A percentile compares a stretch with the other conserved stretches of the same genome.
phyloP scores from a whole-genome alignment of 257 asterid genomes.

The Nicotiana obtusifolia region DNA sequence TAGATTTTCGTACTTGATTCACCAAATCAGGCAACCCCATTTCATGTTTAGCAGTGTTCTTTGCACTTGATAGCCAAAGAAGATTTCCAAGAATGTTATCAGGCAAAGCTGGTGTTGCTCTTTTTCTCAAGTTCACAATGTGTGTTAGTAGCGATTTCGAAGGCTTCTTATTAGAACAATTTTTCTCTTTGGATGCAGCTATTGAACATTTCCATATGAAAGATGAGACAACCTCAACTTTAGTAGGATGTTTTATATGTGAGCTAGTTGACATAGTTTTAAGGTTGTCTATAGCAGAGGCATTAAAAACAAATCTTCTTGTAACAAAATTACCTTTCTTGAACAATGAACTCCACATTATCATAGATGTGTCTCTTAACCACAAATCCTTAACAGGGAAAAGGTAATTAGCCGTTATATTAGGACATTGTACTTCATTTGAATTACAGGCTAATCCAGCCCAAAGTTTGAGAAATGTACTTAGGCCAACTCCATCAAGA shows the following conservation, averaged over 20 bases:
- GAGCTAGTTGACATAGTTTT: slow-evolving; percentile 21
- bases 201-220: slow-evolving; percentile 55
- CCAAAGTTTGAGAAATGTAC: slow-evolving; percentile 55
- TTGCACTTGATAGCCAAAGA: slow-evolving; percentile 54
- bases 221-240: slow-evolving; percentile 62
- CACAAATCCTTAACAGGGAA: slow-evolving; percentile 42
- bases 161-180: slow-evolving; percentile 18
- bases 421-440: slow-evolving; percentile 21
- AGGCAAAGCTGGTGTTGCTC: slow-evolving; percentile 38
- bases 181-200: slow-evolving; percentile 27
- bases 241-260: slow-evolving; percentile 25
- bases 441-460: slow-evolving; percentile 25
- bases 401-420: slow-evolving; percentile 37
- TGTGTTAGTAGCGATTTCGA: slow-evolving; percentile 48
- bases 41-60: not conserved
- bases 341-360: slow-evolving; percentile 55
- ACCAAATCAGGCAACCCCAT: slow-evolving; percentile 26
- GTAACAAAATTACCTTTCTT: slow-evolving; percentile 52
- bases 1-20: slow-evolving; percentile 26
- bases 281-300: slow-evolving; percentile 28
- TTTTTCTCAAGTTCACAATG: slow-evolving; percentile 50
- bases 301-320: slow-evolving; percentile 50
- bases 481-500: slow-evolving; percentile 60
- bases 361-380: slow-evolving; percentile 47
- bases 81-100: slow-evolving; percentile 51